Base-by-base conservation (phyloP, 257 asterid genomes). In the Plantago major region DNA sequence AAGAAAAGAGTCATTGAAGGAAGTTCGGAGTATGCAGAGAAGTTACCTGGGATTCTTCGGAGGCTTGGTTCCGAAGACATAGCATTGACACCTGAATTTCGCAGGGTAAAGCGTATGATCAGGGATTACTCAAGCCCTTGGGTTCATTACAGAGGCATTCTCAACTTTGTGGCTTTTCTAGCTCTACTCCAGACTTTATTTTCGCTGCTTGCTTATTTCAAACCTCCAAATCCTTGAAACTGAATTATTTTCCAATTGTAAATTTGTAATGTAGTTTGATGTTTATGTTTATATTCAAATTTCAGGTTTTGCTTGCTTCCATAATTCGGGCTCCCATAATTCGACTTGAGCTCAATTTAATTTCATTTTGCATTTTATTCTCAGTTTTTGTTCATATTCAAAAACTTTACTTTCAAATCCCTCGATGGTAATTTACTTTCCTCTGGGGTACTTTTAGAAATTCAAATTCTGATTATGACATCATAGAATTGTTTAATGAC, bases 191-290 rank as follows among this genome's bases (percentile, higher is more conserved):
- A 50, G 12, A 60, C 55, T 14, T 5, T 59, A 17, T 67, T 67
- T 26, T 15, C 72, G 19, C 9, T 67, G 17, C 62, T 67, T 12
- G 28, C 54, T 30, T 67, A 49, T 12, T 47, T 64, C 22, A 14
- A 17, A 46, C 65, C 65, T 45, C 55, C 59, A 1, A 48, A 7
- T 7, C 8, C 52, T 47, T 13, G 19, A 47, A 3, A 15, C 10
- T 13, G 17, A 17, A 6, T n/a, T 47, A 15, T 14, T 4, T 47
- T 47, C 40, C 40, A 33, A 33, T 33, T 4, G 40, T 33, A 33
- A 33, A 33, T 30, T 30, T 33, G 8, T 33, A 33, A 33, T 33
- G 40, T 33, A 33, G n/a, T n/a, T n/a, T n/a, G n/a, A n/a, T n/a
- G n/a, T n/a, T n/a, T n/a, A n/a, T n/a, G n/a, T n/a, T n/a, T n/a